A percentile compares a stretch with the other conserved stretches of the same genome.
These are phyloP conservation scores for Phyllosticta ampelicida DNA, from an alignment of 2,329 filamentous ascomycete species.

Conservation along the genomic window DNA sequence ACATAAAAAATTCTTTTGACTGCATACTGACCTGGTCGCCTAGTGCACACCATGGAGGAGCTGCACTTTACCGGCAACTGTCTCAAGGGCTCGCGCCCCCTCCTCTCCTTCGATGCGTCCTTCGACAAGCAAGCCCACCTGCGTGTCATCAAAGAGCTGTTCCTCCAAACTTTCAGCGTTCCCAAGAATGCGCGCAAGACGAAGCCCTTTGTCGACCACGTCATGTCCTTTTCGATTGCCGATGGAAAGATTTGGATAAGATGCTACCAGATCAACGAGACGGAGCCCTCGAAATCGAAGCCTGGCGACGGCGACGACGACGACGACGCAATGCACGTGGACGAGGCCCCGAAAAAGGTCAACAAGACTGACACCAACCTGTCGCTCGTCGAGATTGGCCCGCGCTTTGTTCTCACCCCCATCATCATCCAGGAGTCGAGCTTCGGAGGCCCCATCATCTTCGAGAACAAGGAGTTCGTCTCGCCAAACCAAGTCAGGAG, in stretches of 20 bases:
- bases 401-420: conserved; percentile 82
- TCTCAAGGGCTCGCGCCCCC: conserved; percentile 79
- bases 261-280: conserved; percentile 86
- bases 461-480: conserved; percentile 96
- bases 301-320: conserved; percentile 33
- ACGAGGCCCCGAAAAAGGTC: conserved; percentile 29
- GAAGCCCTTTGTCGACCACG: conserved; percentile 93
- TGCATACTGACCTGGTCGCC: conserved; percentile 12
- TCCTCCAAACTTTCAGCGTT: conserved; percentile 84
- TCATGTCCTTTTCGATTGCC: conserved; percentile 82
- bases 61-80: conserved; percentile 96
- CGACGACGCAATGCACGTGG: conserved; percentile 23
- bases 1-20: not conserved
- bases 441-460: conserved; percentile 93
- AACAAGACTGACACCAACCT: conserved; percentile 58
- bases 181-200: conserved; percentile 78
- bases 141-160: conserved; percentile 75
- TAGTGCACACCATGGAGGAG: conserved; percentile 93
- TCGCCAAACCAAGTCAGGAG: conserved; percentile 88
- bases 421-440: conserved; percentile 92
- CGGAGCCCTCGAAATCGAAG: conserved; percentile 43
- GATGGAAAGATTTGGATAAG: conserved; percentile 95
- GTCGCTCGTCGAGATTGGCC: conserved; percentile 83
- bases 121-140: conserved; percentile 79
- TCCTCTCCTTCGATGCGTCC: conserved; percentile 81